Conservation (phyloP, 176 grass and related monocot genomes). For the Ensete ventricosum region DNA sequence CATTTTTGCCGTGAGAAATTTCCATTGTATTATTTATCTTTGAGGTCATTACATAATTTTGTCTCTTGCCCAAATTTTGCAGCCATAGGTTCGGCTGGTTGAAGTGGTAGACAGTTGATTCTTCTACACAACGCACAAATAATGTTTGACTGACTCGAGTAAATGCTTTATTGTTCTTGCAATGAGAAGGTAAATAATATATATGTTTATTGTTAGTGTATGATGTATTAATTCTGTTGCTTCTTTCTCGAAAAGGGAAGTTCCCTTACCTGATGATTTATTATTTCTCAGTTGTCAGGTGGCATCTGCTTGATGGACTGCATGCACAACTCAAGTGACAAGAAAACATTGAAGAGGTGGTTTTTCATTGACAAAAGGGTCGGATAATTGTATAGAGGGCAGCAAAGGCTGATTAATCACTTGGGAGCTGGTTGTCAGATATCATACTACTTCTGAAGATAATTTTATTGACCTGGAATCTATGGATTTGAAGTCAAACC, state of each 20-base stretch:
- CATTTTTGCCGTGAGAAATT: not conserved
- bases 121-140: not conserved
- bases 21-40: not conserved
- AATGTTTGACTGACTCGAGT: not conserved
- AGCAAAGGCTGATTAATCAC: constrained; percentile 9
- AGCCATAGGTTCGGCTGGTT: not conserved
- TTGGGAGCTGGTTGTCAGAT: constrained; percentile 10
- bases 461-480: constrained; percentile 10
- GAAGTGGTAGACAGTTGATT: not conserved
- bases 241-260: not conserved
- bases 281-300: constrained; percentile 1
- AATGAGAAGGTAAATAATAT: not conserved
- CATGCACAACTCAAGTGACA: constrained; percentile 19
- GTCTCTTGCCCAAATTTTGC: not conserved
- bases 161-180: constrained; percentile 3
- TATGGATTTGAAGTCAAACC: constrained; percentile 61
- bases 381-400: constrained; percentile 5
- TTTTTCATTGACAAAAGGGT: constrained; percentile 27
- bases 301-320: constrained; percentile 15
- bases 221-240: too few species aligned
- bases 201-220: not conserved
- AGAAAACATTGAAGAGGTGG: constrained; percentile 23
- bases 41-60: not conserved
- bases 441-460: not conserved
- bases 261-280: not conserved